Evolutionary conservation across 2,329 filamentous ascomycete genomes (phyloP).

Genomic region (Penicillium digitatum): DNA sequence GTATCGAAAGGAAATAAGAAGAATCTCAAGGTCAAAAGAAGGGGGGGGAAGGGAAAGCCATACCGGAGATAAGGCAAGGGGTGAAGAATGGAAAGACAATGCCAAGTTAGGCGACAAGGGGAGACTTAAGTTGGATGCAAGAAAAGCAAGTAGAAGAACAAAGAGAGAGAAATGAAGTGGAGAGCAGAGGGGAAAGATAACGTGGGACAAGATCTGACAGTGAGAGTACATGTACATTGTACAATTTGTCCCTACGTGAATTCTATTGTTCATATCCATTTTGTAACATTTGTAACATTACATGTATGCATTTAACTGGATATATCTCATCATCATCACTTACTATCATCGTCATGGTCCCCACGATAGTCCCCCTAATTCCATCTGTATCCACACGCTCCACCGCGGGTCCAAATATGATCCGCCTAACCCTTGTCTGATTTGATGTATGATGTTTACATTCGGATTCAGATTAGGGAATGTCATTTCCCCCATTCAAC

Average conservation of each 20-base stretch:
- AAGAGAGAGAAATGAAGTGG: background rate
- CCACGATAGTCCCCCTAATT: background rate
- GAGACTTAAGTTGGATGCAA: background rate
- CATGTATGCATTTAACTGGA: background rate
- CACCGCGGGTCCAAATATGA: constrained; percentile 7
- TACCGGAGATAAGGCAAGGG: constrained; percentile 17
- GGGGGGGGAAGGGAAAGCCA: constrained; percentile 1
- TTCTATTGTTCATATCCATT: constrained; percentile 3
- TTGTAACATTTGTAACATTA: background rate
- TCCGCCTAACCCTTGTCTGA: constrained; percentile 1
- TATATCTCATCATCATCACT: constrained; percentile 16
- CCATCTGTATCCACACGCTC: constrained; percentile 11
- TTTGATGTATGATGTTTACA: background rate
- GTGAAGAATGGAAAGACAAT: constrained; percentile 6
- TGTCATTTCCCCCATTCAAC: background rate
- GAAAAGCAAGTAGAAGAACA: constrained; percentile 2
- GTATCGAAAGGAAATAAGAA: constrained; percentile 1
- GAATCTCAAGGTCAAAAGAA: constrained; percentile 1
- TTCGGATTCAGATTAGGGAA: background rate
- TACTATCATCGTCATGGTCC: constrained; percentile 9
- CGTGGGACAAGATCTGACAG: constrained; percentile 13
- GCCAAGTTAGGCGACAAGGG: background rate
- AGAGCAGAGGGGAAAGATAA: constrained; percentile 6
- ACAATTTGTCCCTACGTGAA: constrained; percentile 1
- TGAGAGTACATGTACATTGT: background rate